Percentiles rank a stretch among this genome's conserved stretches.
These are phyloP conservation scores for Cutaneotrichosporon sp. DNA, from an alignment of 1,284 basidiomycete species.

Conservation along the genomic window DNA sequence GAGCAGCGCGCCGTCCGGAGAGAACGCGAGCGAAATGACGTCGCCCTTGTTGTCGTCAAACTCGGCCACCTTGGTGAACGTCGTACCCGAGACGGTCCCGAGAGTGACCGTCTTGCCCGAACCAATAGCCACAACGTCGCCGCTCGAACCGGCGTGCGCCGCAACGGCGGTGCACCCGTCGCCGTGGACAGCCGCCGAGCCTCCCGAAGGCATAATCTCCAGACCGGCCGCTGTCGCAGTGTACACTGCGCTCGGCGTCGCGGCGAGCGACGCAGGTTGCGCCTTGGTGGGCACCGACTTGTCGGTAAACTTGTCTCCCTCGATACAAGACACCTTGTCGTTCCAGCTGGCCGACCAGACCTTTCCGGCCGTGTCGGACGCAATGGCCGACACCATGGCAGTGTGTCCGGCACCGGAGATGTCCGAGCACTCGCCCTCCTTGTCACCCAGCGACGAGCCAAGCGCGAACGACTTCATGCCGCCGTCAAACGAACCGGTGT, in stretches of 20 bases:
- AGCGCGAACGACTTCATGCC: conserved; percentile 60
- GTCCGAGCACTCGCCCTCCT: conserved; percentile 50
- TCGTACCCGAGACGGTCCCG: conserved; percentile 19
- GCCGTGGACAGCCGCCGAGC: conserved; percentile 18
- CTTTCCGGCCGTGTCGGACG: conserved; percentile 48
- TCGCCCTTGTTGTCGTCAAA: conserved; percentile 67
- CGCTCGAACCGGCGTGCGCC: conserved; percentile 22
- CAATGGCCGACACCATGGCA: conserved; percentile 64
- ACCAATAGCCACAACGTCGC: conserved; percentile 38
- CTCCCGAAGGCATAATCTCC: conserved; percentile 51
- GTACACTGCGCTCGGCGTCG: conserved; percentile 60
- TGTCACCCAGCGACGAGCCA: conserved; percentile 18
- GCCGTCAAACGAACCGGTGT: conserved; percentile 79
- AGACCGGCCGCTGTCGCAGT: conserved; percentile 62
- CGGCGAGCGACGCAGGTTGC: conserved; percentile 70
- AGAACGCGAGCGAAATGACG: conserved; percentile 74
- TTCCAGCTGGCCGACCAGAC: conserved; percentile 73
- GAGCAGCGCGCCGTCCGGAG: conserved; percentile 66
- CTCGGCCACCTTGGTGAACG: conserved; percentile 32
- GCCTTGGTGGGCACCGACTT: conserved; percentile 49
- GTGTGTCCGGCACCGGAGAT: conserved; percentile 65
- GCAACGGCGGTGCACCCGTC: conserved; percentile 38
- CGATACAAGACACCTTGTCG: conserved; percentile 60
- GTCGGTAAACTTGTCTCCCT: conserved; percentile 53
- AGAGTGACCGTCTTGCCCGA: conserved; percentile 59